Conservation (phyloP, 164 flowering plant species). For the Annona squamosa region DNA sequence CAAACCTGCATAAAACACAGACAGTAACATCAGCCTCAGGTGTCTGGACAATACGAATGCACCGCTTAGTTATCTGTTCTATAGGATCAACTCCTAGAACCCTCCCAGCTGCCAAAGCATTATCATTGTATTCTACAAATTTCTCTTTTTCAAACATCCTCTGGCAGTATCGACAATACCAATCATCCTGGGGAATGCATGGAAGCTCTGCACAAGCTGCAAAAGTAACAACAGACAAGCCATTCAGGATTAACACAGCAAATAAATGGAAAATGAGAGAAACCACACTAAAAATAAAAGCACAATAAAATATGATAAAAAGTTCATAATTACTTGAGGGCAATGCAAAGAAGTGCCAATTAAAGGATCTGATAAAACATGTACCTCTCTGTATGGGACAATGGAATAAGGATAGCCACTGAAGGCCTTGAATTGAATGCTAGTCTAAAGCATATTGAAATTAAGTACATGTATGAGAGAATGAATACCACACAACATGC, state of each 20-base stretch:
- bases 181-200: constrained; percentile 40
- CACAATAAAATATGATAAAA: neutral
- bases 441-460: no score
- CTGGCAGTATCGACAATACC: constrained; percentile 69
- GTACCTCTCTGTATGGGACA: no score
- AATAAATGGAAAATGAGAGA: neutral
- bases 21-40: constrained; percentile 43
- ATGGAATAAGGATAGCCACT: no score
- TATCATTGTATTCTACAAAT: constrained; percentile 44
- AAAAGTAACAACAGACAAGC: constrained; percentile 8
- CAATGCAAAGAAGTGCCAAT: neutral
- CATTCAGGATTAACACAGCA: neutral
- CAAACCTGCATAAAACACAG: constrained; percentile 79
- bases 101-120: constrained; percentile 86
- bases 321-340: neutral
- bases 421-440: no score
- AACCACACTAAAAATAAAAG: neutral
- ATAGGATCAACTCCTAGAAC: constrained; percentile 63
- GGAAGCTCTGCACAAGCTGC: constrained; percentile 65
- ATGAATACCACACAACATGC: no score
- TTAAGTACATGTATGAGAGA: no score
- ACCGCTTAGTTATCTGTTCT: constrained; percentile 51
- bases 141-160: constrained; percentile 44
- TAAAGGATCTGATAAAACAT: no score
- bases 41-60: constrained; percentile 59